Conservation (phyloP, 805 yeast species). For the Barnettozyma botsteinii region DNA sequence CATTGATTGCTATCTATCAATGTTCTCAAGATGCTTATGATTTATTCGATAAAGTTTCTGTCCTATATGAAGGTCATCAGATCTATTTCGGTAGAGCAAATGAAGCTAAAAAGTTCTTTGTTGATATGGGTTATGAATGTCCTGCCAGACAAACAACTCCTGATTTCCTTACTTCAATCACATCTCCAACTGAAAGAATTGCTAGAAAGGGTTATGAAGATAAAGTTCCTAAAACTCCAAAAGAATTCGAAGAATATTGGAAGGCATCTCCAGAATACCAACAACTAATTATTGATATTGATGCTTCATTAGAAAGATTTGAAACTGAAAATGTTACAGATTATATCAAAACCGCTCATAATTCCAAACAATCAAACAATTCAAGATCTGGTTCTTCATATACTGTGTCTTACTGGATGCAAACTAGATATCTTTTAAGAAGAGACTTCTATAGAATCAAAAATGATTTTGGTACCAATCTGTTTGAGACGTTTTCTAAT, state of each 20-base stretch:
- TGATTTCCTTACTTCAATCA: constrained; percentile 48
- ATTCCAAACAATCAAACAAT: constrained; percentile 43
- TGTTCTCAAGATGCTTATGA: constrained; percentile 47
- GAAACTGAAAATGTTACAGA: constrained; percentile 13
- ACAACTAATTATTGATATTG: constrained; percentile 37
- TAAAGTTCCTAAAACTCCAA: constrained; percentile 44
- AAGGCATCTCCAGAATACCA: constrained; percentile 35
- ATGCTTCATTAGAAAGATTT: constrained; percentile 19
- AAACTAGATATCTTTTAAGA: constrained; percentile 36
- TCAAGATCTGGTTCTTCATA: constrained; percentile 40
- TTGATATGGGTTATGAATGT: constrained; percentile 47
- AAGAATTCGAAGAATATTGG: constrained; percentile 46
- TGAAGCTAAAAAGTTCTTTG: constrained; percentile 40
- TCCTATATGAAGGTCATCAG: constrained; percentile 49
- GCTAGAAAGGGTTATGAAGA: constrained; percentile 35
- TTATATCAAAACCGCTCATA: constrained; percentile 35
- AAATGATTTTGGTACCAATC: constrained; percentile 43
- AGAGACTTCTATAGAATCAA: constrained; percentile 42
- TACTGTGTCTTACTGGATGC: constrained; percentile 44
- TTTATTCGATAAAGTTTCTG: constrained; percentile 43
- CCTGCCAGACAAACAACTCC: constrained; percentile 52
- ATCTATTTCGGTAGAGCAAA: constrained; percentile 41
- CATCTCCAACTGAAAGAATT: constrained; percentile 44
- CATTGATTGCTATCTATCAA: constrained; percentile 54
- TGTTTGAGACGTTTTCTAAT: constrained; percentile 39